Evolutionary conservation across 805 yeast genomes (phyloP), one percentile per base, ranked within the genome.

Genomic region (Teunomyces kruisii): DNA sequence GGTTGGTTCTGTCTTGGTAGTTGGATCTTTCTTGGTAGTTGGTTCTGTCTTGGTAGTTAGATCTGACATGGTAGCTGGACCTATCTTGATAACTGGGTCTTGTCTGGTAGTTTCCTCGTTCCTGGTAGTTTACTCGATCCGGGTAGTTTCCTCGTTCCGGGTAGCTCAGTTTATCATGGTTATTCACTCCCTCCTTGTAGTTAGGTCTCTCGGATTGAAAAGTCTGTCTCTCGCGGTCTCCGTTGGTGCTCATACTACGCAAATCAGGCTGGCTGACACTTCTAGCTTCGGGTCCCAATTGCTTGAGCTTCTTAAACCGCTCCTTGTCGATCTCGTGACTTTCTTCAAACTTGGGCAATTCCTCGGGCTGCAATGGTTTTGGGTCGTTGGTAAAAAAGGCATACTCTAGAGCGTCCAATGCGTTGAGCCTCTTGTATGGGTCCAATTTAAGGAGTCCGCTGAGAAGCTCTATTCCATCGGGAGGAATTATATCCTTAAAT

Each of bases 261-360:
- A 16, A 27, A n/a, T 26, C 12, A 26, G 16, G 16, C 30, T 10
- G 30, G 39, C 30, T 28, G 22, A n/a, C 24, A 6, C 30, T 26
- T 26, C 28, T 26, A 3, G 28, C 12, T 26, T 26, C 28, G 9
- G 28, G 13, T 16, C 22, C 40, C n/a, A 29, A 38, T 47, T 47
- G 48, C 32, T 52, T 72, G 77, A 59, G 70, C 70, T 61, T 74
- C 75, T 66, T 77, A 74, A 67, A 72, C 51, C 80, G 72, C 50
- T 80, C 80, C 39, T 80, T 80, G 64, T 89, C 97, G 19, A 90
- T 78, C 63, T 92, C 98, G 62, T 94, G 97, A 49, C 96, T 81
- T 51, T 91, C 96, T 52, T 86, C 91, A 52, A 85, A 86, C 24
- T 75, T 76, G 3, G 89, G 86, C 17, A 90, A 66, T 14, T 76